Percentiles rank a stretch among this genome's conserved stretches.
Conservation (phyloP, 1,284 basidiomycete genomes). For the Inonotus obliquus region DNA sequence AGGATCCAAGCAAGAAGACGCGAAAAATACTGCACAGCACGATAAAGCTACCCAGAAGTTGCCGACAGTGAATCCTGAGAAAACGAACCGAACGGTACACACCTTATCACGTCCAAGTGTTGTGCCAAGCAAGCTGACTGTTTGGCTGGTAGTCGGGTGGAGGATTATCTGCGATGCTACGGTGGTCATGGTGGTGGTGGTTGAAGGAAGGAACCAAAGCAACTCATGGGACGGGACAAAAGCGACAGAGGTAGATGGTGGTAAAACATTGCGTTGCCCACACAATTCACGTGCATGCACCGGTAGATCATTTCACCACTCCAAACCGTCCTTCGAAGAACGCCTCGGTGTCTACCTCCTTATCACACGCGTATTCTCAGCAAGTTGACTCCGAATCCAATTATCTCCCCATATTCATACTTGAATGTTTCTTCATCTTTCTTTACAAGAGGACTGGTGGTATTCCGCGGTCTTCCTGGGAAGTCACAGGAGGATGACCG, state of each 20-base stretch:
- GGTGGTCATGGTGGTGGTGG: slow-evolving; percentile 46
- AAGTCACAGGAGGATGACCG: neutral
- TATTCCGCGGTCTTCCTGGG: neutral
- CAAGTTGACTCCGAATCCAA: too few relatives aligned
- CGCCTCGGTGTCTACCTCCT: neutral
- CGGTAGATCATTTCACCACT: neutral
- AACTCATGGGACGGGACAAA: too few relatives aligned
- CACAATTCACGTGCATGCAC: neutral
- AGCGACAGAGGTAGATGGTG: neutral
- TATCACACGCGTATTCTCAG: too few relatives aligned
- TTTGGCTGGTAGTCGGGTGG: slow-evolving; percentile 75
- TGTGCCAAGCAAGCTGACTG: slow-evolving; percentile 74
- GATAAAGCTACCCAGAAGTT: slow-evolving; percentile 62
- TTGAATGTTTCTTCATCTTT: too few relatives aligned
- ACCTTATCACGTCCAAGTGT: slow-evolving; percentile 91
- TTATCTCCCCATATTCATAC: too few relatives aligned
- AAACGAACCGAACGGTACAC: slow-evolving; percentile 16
- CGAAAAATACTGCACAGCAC: slow-evolving; percentile 88
- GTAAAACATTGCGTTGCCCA: neutral
- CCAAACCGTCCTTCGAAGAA: neutral
- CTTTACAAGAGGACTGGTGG: too few relatives aligned
- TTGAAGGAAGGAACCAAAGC: slow-evolving; percentile 4
- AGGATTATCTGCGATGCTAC: slow-evolving; percentile 75
- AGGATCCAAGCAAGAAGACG: slow-evolving; percentile 88
- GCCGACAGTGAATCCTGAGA: neutral